phyloP scores from a whole-genome alignment of 768 basidiomycete genomes.

The Auriscalpium microsporum region DNA sequence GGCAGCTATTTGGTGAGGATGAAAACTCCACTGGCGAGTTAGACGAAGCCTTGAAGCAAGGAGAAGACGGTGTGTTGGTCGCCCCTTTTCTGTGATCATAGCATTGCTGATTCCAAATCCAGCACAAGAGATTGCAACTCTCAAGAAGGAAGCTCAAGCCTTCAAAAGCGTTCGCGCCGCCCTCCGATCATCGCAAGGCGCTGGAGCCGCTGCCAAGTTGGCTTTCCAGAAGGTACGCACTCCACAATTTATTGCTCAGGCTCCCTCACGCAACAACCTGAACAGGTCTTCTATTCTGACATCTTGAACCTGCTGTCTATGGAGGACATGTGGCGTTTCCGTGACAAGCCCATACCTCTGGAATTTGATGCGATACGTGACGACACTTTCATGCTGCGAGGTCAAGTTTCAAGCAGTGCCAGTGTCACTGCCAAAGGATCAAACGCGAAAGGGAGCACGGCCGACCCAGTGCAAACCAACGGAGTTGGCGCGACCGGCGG shows the following conservation, averaged over 20 bases:
- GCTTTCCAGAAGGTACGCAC: slow-evolving; percentile 75
- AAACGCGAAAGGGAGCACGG: neutral
- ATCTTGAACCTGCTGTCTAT: slow-evolving; percentile 85
- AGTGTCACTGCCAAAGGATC: slow-evolving; percentile 19
- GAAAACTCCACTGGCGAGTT: slow-evolving; percentile 75
- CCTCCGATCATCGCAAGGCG: slow-evolving; percentile 36
- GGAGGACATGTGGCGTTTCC: slow-evolving; percentile 94
- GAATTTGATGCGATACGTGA: slow-evolving; percentile 70
- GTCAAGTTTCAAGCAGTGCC: slow-evolving; percentile 5
- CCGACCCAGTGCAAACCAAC: slow-evolving; percentile 1
- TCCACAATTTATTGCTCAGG: neutral
- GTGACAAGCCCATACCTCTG: slow-evolving; percentile 79
- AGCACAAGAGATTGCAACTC: slow-evolving; percentile 86
- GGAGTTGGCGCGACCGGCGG: slow-evolving; percentile 2
- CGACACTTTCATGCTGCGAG: slow-evolving; percentile 45
- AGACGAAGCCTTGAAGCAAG: slow-evolving; percentile 85
- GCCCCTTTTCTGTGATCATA: neutral
- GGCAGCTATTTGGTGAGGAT: slow-evolving; percentile 93
- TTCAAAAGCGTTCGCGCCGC: slow-evolving; percentile 75
- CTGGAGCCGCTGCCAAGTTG: slow-evolving; percentile 48
- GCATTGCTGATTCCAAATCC: neutral
- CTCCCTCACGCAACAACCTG: neutral
- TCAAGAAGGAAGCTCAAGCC: slow-evolving; percentile 83
- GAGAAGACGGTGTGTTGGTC: slow-evolving; percentile 71
- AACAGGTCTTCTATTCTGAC: slow-evolving; percentile 80